A percentile compares a stretch with the other conserved stretches of the same genome.
Evolutionary conservation across 106 monocot genomes (phyloP).

Genomic region (Allium cepa): DNA sequence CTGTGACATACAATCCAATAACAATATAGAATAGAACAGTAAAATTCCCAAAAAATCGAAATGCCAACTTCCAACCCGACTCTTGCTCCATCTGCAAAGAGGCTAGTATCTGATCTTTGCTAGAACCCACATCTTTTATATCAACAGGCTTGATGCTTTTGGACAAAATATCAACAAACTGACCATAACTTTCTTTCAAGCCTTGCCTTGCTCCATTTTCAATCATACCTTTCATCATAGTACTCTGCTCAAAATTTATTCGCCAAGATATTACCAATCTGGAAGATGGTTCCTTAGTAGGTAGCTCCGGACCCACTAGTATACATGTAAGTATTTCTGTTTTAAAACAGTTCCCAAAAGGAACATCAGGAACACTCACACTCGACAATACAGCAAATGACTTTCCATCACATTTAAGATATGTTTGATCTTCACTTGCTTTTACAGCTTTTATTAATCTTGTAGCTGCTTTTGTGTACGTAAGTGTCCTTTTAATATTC

Average conservation of each 20-base stretch:
- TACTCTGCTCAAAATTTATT: slow-evolving; percentile 76
- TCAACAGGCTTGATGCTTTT: slow-evolving; percentile 52
- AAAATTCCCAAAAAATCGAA: slow-evolving; percentile 73
- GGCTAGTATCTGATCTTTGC: slow-evolving; percentile 64
- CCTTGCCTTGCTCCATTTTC: slow-evolving; percentile 82
- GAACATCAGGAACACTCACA: slow-evolving; percentile 89
- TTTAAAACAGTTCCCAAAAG: slow-evolving; percentile 65
- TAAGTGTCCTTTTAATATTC: slow-evolving; percentile 59
- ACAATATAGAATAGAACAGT: slow-evolving; percentile 47
- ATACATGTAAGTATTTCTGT: slow-evolving; percentile 60
- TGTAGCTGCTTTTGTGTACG: slow-evolving; percentile 66
- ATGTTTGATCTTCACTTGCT: slow-evolving; percentile 78
- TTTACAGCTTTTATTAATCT: slow-evolving; percentile 79
- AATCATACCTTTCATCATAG: slow-evolving; percentile 93
- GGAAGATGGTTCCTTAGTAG: slow-evolving; percentile 50
- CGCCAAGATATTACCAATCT: slow-evolving; percentile 75
- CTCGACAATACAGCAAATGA: slow-evolving; percentile 52
- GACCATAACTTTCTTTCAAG: slow-evolving; percentile 52
- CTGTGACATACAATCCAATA: slow-evolving; percentile 44
- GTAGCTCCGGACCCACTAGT: slow-evolving; percentile 55
- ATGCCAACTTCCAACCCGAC: slow-evolving; percentile 61
- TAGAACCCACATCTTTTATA: slow-evolving; percentile 32
- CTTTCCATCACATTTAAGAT: slow-evolving; percentile 76
- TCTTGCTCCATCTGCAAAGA: slow-evolving; percentile 50
- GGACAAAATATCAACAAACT: slow-evolving; percentile 50